Evolutionary conservation across 2,329 filamentous ascomycete species (phyloP).

Genomic region (Diaporthe humulicola): DNA sequence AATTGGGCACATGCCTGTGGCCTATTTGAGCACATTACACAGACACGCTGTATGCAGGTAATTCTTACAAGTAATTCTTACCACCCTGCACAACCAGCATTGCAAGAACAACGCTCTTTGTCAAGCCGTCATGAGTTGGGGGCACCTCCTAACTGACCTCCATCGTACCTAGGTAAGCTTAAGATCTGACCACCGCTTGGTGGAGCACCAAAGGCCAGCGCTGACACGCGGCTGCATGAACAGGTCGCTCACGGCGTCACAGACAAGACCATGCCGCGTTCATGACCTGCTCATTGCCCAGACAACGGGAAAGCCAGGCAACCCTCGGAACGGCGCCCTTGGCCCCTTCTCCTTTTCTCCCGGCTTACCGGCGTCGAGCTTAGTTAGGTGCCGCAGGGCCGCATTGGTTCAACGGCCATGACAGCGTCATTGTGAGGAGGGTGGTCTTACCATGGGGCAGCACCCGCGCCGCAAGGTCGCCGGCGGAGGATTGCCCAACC

Average conservation of each 20-base stretch:
- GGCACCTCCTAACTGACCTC: too few species aligned
- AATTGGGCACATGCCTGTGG: neutral
- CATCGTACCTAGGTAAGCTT: neutral
- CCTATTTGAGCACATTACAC: neutral
- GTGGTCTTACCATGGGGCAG: neutral
- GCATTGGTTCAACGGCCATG: neutral
- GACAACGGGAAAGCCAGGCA: constrained; percentile 5
- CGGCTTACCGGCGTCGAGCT: neutral
- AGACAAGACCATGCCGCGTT: neutral
- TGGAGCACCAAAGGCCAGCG: neutral
- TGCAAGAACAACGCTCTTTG: neutral
- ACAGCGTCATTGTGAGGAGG: neutral
- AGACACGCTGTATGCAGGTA: neutral
- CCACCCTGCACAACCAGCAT: too few species aligned
- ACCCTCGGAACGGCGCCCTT: neutral
- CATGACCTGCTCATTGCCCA: neutral
- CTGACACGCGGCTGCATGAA: constrained; percentile 20
- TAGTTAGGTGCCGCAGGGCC: constrained; percentile 1
- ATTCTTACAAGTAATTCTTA: too few species aligned
- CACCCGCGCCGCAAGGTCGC: neutral
- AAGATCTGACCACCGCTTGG: neutral
- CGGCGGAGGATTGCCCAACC: neutral
- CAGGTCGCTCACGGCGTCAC: constrained; percentile 1
- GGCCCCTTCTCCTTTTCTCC: neutral
- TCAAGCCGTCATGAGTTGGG: neutral